Evolutionary conservation across 2,329 filamentous ascomycete genomes (phyloP).

Genomic region (Curvularia spicifera): DNA sequence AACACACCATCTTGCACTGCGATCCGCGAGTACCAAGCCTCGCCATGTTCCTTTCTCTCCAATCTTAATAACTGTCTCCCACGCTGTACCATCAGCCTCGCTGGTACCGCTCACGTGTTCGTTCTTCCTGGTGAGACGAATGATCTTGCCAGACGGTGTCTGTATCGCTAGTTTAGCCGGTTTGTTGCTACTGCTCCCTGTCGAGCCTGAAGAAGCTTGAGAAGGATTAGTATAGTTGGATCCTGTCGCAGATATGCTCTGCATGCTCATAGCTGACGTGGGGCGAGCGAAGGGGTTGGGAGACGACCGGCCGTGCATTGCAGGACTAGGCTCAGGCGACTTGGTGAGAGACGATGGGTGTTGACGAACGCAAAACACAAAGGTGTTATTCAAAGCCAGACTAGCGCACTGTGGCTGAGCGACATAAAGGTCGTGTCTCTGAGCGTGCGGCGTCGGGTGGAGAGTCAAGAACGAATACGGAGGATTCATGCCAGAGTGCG

Average conservation of each 20-base stretch:
- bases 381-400: slow-evolving; percentile 93
- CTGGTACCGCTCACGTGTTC: slow-evolving; percentile 63
- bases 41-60: slow-evolving; percentile 82
- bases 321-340: slow-evolving; percentile 44
- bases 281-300: slow-evolving; percentile 62
- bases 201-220: slow-evolving; percentile 62
- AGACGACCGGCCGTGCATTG: slow-evolving; percentile 54
- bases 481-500: slow-evolving; percentile 90
- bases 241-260: slow-evolving; percentile 60
- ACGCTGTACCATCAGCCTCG: slow-evolving; percentile 75
- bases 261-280: slow-evolving; percentile 66
- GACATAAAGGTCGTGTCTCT: slow-evolving; percentile 95
- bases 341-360: slow-evolving; percentile 71
- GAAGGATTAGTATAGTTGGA: slow-evolving; percentile 63
- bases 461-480: slow-evolving; percentile 91
- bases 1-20: slow-evolving; percentile 88
- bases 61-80: slow-evolving; percentile 92
- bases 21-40: slow-evolving; percentile 80
- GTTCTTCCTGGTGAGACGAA: slow-evolving; percentile 82
- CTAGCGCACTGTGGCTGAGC: slow-evolving; percentile 91
- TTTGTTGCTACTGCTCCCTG: slow-evolving; percentile 68
- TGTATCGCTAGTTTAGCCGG: slow-evolving; percentile 96
- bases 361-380: slow-evolving; percentile 94
- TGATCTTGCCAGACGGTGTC: slow-evolving; percentile 90
- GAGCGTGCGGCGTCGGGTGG: slow-evolving; percentile 96